Evolutionary conservation across 2,329 filamentous ascomycete genomes (phyloP), one percentile per base, ranked within the genome.

Genomic region (Gnomoniopsis smithogilvyi): DNA sequence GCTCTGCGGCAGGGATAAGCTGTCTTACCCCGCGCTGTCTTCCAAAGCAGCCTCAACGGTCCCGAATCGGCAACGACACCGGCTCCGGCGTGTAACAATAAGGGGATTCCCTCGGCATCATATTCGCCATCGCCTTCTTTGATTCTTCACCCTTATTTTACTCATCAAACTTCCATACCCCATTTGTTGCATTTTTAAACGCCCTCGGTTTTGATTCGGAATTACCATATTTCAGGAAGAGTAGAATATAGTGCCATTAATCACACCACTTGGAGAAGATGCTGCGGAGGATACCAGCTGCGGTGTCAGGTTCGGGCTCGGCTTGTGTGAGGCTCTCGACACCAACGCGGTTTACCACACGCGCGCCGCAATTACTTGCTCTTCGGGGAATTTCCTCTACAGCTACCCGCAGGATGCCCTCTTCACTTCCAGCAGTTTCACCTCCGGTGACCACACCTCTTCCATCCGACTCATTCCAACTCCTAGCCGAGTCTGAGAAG

Each of bases 391-490:
- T 73, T 17, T 70, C 81, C 46, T 76, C 76, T 50, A 74, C 73
- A 33, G 72, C 74, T n/a, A 62, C 65, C 17, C 68, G 65, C 59
- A 77, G 73, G 68, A 87, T 89, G 83, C 76, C 85, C 41, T 75
- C 79, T 22, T 70, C 78, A 2, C 66, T 76, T 0, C 78, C 80
- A 49, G 70, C 83, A 14, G 82, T 87, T 47, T 71, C 83, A 17
- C 85, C 86, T 24, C 85, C 87, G 17, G 72, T 91, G 24, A 86
- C 87, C 17, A 77, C 79, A 21, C 73, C 78, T 10, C 76, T 86
- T 2, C 80, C 89, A 0, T 85, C 89, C 59, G 92, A 96, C 69
- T 84, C 90, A 30, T 97, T 94, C 76, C 94, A 97, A 72, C 82
- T 97, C 15, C 82, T 97, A 0, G 82, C 91, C 45, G 91, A 92